Evolutionary conservation across 345 rosid genomes (phyloP), one percentile per base, ranked within the genome.

Genomic region (Raphanus raphanistrum): DNA sequence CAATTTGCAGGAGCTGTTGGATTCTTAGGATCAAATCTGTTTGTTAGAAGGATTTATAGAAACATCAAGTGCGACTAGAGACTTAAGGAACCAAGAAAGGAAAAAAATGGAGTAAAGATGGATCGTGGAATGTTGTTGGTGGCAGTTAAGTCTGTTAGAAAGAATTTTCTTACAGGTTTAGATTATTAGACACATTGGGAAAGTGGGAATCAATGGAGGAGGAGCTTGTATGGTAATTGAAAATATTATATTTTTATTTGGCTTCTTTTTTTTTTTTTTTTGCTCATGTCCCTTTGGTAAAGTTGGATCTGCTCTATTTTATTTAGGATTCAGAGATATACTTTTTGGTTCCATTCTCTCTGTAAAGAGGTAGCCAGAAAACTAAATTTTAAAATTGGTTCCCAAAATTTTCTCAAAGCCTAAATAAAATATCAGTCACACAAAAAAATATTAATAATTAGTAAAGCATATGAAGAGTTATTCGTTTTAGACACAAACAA

Each of bases 1-100:
- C 54, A 66, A 64, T 13, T 66, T 48, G 68, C 94, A 93, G 98
- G 98, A 48, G 97, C 98, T 68, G 96, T 91, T 55, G 98, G 98
- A 70, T 88, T 87, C 73, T 84, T 93, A 8, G 97, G 98, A 38
- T 93, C 97, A 3, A 91, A 91, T 79, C 87, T 91, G 85, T 91
- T 91, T 35, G 96, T 93, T 63, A 84, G 97, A 82, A 89, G 98
- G 86, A 93, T 93, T 85, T 93, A 91, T 86, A 91, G 94, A 81
- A 91, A 91, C 90, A 93, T 93, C 84, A 91, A 93, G 82, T 93
- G 97, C 74, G 98, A 93, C 83, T 93, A 89, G 85, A 52, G 36
- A 52, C 25, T 0, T 52, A 35, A 13, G 25, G 3, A 64, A 77
- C 29, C 16, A 5, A 21, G 29, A 50, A 21, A 25, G 12, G 50